A percentile compares a stretch with the other conserved stretches of the same genome.
Conservation (phyloP, 306 rosid genomes). For the Coriaria nepalensis region DNA sequence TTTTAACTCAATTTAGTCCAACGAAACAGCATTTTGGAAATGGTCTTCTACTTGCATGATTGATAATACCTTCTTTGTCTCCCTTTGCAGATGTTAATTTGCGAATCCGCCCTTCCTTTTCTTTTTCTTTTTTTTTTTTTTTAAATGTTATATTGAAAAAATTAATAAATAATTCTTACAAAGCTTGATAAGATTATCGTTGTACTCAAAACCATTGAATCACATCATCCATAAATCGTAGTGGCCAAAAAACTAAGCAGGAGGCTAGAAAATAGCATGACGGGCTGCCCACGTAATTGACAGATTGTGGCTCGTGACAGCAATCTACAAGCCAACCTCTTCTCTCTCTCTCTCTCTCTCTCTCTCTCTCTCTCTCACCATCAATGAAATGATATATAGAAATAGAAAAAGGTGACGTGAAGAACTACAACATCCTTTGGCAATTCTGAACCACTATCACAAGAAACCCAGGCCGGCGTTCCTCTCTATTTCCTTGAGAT, state of each 20-base stretch:
- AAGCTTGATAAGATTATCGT: too few species aligned
- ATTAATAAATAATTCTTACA: background rate
- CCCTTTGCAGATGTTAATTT: too few species aligned
- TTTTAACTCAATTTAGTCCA: slow-evolving; percentile 14
- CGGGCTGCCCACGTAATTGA: slow-evolving; percentile 87
- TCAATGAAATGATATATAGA: slow-evolving; percentile 31
- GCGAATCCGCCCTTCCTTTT: slow-evolving; percentile 8
- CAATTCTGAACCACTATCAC: slow-evolving; percentile 38
- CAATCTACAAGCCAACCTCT: slow-evolving; percentile 32
- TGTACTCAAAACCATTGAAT: too few species aligned
- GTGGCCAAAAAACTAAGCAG: too few species aligned
- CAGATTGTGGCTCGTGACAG: slow-evolving; percentile 44
- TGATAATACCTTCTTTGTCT: slow-evolving; percentile 28
- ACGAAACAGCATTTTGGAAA: slow-evolving; percentile 26
- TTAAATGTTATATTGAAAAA: slow-evolving; percentile 23
- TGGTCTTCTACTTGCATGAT: slow-evolving; percentile 42
- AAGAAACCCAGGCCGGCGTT: slow-evolving; percentile 58
- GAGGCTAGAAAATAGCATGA: too few species aligned
- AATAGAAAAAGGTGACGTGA: slow-evolving; percentile 56
- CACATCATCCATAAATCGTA: too few species aligned
- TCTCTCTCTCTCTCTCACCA: slow-evolving; percentile 7
- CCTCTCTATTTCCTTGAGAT: slow-evolving; percentile 1
- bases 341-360: too few species aligned
- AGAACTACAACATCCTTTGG: slow-evolving; percentile 55
- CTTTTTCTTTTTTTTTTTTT: slow-evolving; percentile 10